phyloP scores from a whole-genome alignment of 305 asterid genomes.

The Fraxinus baroniana region DNA sequence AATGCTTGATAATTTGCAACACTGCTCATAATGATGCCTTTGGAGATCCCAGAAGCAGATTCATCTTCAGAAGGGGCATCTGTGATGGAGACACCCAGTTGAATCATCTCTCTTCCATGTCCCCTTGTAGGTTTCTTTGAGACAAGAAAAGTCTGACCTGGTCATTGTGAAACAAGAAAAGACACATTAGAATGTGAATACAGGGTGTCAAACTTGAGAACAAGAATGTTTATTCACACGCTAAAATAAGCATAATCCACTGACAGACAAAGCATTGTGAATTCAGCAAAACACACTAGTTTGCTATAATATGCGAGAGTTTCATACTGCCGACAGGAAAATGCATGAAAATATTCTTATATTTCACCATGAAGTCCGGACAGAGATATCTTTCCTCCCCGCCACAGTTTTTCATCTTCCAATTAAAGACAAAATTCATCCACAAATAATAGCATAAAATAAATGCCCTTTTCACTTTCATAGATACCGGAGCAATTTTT shows the following conservation, averaged over 20 bases:
- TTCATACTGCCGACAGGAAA: conserved; percentile 2
- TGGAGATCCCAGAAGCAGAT: conserved; percentile 48
- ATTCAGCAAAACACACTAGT: conserved; percentile 15
- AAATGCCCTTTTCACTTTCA: background rate
- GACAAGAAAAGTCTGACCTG: conserved; percentile 70
- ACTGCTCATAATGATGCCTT: conserved; percentile 49
- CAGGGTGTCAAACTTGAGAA: background rate
- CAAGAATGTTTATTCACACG: background rate
- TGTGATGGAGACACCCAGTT: conserved; percentile 62
- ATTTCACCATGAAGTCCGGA: background rate
- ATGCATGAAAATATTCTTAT: background rate
- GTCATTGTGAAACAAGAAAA: conserved; percentile 33
- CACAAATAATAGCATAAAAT: background rate
- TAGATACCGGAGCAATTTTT: background rate
- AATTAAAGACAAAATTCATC: background rate
- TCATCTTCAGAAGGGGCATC: conserved; percentile 67
- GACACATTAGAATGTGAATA: conserved; percentile 19
- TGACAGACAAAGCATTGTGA: conserved; percentile 8
- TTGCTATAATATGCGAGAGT: background rate
- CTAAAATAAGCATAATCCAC: conserved; percentile 7
- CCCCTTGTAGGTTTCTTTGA: conserved; percentile 79
- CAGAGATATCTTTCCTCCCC: background rate
- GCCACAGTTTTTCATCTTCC: background rate
- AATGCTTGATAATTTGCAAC: conserved; percentile 7
- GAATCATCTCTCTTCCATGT: conserved; percentile 93